Conservation (phyloP, 2,329 filamentous ascomycete species). For the Coniochaeta hoffmannii region DNA sequence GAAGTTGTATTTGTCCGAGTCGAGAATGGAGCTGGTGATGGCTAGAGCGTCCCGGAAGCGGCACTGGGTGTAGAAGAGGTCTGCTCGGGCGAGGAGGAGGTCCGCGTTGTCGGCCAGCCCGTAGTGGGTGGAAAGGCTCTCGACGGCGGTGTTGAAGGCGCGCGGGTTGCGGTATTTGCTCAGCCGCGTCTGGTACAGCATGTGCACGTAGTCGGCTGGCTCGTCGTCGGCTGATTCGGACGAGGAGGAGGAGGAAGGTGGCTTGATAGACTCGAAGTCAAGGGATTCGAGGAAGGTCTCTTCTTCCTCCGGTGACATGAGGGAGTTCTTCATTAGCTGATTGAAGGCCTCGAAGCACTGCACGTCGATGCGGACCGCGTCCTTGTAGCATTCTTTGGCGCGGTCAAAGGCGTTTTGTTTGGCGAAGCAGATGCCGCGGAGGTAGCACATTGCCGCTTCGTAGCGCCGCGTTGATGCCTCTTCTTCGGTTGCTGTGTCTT, state of each 20-base stretch:
- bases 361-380: constrained; percentile 91
- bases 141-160: constrained; percentile 76
- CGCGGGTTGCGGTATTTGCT: constrained; percentile 90
- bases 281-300: constrained; percentile 82
- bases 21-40: constrained; percentile 76
- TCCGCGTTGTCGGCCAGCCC: constrained; percentile 81
- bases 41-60: constrained; percentile 81
- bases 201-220: constrained; percentile 87
- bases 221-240: constrained; percentile 43
- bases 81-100: constrained; percentile 80
- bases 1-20: constrained; percentile 83
- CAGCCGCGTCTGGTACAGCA: constrained; percentile 90
- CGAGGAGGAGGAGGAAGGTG: constrained; percentile 56
- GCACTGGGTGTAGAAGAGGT: constrained; percentile 90
- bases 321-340: constrained; percentile 91
- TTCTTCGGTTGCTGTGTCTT: constrained; percentile 42
- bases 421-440: constrained; percentile 87
- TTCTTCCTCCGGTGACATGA: constrained; percentile 85
- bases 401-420: constrained; percentile 97
- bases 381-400: constrained; percentile 97
- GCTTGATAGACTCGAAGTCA: constrained; percentile 77
- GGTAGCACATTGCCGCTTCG: constrained; percentile 95
- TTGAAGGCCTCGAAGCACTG: constrained; percentile 98
- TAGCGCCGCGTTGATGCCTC: constrained; percentile 72
- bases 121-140: constrained; percentile 90